A percentile compares a stretch with the other conserved stretches of the same genome.
Evolutionary conservation across 139 green algal genomes (phyloP).

Genomic region (Chlamydomonas eustigma): DNA sequence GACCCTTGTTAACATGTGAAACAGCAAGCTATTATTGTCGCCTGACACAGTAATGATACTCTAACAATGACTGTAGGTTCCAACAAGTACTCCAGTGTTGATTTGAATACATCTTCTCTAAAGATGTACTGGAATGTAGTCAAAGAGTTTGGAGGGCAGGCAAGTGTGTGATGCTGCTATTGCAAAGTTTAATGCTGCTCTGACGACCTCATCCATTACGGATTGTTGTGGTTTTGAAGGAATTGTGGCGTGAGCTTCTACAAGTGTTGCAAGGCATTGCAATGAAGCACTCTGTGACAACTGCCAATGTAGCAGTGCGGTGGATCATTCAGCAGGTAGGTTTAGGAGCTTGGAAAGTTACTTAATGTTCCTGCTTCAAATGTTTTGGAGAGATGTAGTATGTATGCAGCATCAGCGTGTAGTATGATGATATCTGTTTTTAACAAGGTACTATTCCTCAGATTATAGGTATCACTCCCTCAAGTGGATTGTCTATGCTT

Average conservation of each 20-base stretch:
- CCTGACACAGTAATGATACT: too few species aligned
- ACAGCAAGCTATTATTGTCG: too few species aligned
- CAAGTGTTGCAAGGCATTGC: conserved; percentile 34
- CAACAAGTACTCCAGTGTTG: conserved; percentile 28
- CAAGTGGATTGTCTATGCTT: background rate
- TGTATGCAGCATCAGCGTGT: background rate
- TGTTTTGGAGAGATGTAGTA: too few species aligned
- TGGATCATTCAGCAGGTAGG: conserved; percentile 51
- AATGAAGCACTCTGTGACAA: conserved; percentile 38
- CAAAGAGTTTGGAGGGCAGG: conserved; percentile 42
- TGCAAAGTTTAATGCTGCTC: too few species aligned
- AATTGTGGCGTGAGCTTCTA: conserved; percentile 49
- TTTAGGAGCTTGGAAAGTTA: background rate
- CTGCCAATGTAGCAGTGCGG: conserved; percentile 48
- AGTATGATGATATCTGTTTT: background rate
- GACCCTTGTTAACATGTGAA: too few species aligned
- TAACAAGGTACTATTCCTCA: too few species aligned
- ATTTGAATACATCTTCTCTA: conserved; percentile 51
- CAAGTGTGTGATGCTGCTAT: conserved; percentile 21
- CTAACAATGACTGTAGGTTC: too few species aligned
- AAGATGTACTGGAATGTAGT: conserved; percentile 55
- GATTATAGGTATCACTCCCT: too few species aligned
- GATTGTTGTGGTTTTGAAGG: conserved; percentile 3
- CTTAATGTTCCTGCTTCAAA: too few species aligned
- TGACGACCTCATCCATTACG: too few species aligned